Percentiles rank a stretch among this genome's conserved stretches.
These are phyloP conservation scores for Panicum virgatum DNA, from an alignment of 202 grass and related monocot species.

Conservation along the genomic window DNA sequence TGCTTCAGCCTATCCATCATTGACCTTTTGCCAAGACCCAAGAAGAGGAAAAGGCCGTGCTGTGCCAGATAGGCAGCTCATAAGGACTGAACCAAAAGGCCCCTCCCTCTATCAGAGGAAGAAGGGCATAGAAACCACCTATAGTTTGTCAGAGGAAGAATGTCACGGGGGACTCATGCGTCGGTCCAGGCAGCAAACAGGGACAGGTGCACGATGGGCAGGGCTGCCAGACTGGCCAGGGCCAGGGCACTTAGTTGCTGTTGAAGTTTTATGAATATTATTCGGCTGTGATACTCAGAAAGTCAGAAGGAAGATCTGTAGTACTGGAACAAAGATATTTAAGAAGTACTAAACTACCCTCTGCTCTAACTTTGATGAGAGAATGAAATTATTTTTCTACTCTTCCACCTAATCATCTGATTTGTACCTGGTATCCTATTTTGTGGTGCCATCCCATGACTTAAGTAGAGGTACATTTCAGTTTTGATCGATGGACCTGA, in stretches of 20 bases:
- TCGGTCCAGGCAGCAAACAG: not conserved
- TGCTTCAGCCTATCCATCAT: not conserved
- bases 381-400: not conserved
- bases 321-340: not conserved
- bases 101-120: not conserved
- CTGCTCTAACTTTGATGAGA: not conserved
- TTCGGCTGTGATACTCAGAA: too few relatives aligned
- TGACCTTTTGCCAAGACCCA: too few relatives aligned
- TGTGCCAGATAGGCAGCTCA: not conserved
- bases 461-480: not conserved
- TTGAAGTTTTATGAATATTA: not conserved
- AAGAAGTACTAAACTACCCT: not conserved
- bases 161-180: not conserved
- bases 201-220: not conserved
- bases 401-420: not conserved
- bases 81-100: not conserved
- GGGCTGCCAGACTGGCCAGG: not conserved
- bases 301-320: too few relatives aligned
- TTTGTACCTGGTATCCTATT: not conserved
- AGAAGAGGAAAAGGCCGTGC: too few relatives aligned
- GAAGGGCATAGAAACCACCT: not conserved
- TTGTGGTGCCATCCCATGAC: not conserved
- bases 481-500: not conserved
- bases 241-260: not conserved
- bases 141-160: not conserved